These are phyloP conservation scores for Fusarium haematococcum DNA, from an alignment of 2,329 filamentous ascomycete species.

Conservation along the genomic window DNA sequence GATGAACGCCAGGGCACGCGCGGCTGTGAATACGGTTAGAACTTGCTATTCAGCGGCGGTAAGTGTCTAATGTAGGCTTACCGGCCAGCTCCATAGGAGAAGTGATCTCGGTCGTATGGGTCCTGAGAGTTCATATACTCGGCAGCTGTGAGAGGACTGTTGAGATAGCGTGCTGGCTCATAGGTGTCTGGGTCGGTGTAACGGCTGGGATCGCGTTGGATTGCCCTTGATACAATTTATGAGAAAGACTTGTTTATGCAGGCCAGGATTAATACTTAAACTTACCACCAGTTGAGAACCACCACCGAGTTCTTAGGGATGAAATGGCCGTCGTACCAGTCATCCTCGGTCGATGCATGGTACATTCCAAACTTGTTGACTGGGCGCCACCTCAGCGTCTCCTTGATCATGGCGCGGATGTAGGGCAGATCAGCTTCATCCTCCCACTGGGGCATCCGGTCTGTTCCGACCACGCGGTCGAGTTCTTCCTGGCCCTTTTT, in stretches of 20 bases:
- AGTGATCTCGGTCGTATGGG: conserved; percentile 21
- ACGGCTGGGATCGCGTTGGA: conserved; percentile 19
- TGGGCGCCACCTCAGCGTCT: conserved; percentile 57
- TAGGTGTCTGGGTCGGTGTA: conserved; percentile 18
- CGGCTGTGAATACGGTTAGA: neutral
- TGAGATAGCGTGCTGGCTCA: conserved; percentile 18
- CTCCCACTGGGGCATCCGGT: conserved; percentile 51
- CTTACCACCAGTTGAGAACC: conserved; percentile 28
- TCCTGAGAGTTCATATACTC: conserved; percentile 14
- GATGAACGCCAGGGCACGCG: conserved; percentile 23
- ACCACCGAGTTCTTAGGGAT: conserved; percentile 32
- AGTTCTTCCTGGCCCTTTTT: conserved; percentile 48
- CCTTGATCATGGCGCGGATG: conserved; percentile 56
- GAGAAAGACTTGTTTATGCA: neutral
- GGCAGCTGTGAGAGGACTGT: conserved; percentile 1
- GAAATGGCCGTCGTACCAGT: conserved; percentile 26
- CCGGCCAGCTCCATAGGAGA: conserved; percentile 29
- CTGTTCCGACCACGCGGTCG: conserved; percentile 52
- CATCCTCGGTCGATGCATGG: conserved; percentile 23
- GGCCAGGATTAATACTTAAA: neutral
- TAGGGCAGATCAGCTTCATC: conserved; percentile 57
- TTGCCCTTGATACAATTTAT: conserved; percentile 4
- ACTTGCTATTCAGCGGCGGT: no score
- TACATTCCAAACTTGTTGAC: conserved; percentile 36
- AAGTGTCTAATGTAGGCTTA: neutral